Base-by-base conservation (phyloP, 495 filamentous ascomycete species). In the Xylaria scruposa region DNA sequence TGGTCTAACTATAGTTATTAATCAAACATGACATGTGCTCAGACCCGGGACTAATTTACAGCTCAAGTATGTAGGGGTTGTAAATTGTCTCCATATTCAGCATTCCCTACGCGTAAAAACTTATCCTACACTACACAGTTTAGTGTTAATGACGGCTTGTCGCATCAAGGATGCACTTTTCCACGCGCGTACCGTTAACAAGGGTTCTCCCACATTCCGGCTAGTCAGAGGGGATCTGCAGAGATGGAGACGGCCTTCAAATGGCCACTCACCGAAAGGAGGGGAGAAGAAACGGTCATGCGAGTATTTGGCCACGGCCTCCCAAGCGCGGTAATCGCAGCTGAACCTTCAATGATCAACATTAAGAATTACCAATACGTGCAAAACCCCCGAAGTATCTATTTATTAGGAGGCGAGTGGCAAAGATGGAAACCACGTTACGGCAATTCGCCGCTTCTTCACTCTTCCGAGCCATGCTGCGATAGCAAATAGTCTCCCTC, bases 171-270 rank as follows among this genome's bases (percentile, higher is more conserved):
- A 65, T 65, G 58, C 68, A 58, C 60, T 54, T 62, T 54, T 53
- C 44, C 46, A 54, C 44, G 42, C 44, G 38, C 15, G 46, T 67
- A 56, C 42, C 12, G 67, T 54, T 42, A 44, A 26, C 33, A 56
- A 66, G 47, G 38, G 33, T 58, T 29, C 44, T 71, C 70, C 51
- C 70, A 54, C 70, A 42, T 60, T 67, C 49, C 62, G 70, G 62
- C 51, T 72, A 65, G 29, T 21, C 36, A 61, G 62, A 72, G 60
- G 33, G 60, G 58, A 71, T 66, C 69, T 64, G 46, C 66, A 58
- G 26, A 29, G 17, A 60, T 60, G 58, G 58, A 60, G 36, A 26
- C 12, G 33, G 33, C 36, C 46, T 44, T 36, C 67, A 60, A 31
- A 51, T 61, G 67, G 62, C 46, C 26, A 51, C 40, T 66, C 70